A percentile compares a stretch with the other conserved stretches of the same genome.
Evolutionary conservation across 1,284 basidiomycete species (phyloP).

Genomic region (Sporisorium exsertum): DNA sequence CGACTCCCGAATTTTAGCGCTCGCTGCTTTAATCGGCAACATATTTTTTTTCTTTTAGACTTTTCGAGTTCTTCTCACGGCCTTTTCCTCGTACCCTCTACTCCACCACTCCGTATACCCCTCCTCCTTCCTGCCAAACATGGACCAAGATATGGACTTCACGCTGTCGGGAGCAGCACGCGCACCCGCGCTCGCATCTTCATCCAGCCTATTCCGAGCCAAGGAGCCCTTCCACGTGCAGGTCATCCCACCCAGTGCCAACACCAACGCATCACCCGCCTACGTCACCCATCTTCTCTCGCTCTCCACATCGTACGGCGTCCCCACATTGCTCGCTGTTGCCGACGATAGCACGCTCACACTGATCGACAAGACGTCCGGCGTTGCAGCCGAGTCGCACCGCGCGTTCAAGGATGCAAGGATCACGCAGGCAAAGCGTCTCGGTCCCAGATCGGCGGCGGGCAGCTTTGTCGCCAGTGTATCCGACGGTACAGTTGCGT

Average conservation of each 20-base stretch:
- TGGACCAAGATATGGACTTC: constrained; percentile 40
- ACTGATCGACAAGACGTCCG: constrained; percentile 52
- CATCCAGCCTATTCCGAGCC: constrained; percentile 25
- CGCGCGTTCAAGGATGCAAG: constrained; percentile 32
- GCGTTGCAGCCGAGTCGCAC: constrained; percentile 34
- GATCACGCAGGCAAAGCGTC: constrained; percentile 42
- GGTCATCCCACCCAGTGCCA: constrained; percentile 37
- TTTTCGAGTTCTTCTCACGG: background rate
- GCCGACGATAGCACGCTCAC: constrained; percentile 48
- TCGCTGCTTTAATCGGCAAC: constrained; percentile 3
- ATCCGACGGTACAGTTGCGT: constrained; percentile 38
- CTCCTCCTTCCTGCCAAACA: background rate
- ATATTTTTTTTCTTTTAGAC: background rate
- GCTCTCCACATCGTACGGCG: constrained; percentile 39
- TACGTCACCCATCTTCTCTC: constrained; percentile 58
- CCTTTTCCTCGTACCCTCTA: background rate
- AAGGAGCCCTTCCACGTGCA: constrained; percentile 48
- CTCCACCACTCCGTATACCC: background rate
- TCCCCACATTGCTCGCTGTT: constrained; percentile 42
- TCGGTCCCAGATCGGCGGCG: constrained; percentile 9
- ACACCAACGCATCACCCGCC: constrained; percentile 34
- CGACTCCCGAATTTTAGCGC: background rate
- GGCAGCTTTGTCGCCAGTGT: constrained; percentile 37
- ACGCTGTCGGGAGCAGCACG: constrained; percentile 42
- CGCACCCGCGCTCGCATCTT: constrained; percentile 35